Evolutionary conservation across 2,329 filamentous ascomycete species (phyloP), one percentile per base, ranked within the genome.

Genomic region (Capronia americana): DNA sequence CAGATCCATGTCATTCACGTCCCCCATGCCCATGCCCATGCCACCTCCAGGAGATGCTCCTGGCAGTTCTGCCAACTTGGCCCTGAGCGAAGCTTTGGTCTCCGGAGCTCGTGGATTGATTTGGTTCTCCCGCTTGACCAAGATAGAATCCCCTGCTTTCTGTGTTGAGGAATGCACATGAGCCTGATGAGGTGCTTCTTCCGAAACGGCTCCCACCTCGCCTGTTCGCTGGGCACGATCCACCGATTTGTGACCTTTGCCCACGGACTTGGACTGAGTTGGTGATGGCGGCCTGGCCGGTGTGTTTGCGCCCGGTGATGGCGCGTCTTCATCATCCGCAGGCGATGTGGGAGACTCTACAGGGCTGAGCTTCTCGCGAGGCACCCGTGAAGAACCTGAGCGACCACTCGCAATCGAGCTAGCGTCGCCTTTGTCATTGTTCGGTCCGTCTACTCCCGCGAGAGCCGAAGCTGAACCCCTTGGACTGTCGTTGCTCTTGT

Each of bases 151-250:
- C 58, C 92, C 92, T 0, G 93, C 92, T 70, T 90, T 87, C 73
- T 90, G 88, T 77, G 75, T 87, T 79, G 72, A 84, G 77, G 78
- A 84, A 82, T 76, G 87, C 77, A 77, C 81, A 61, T 80, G 81
- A 53, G 79, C 87, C 38, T 90, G 90, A 11, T 88, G 88, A 1
- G 92, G 93, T 30, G 93, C 94, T 66, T 90, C 90, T 75, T 98
- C 95, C 14, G 94, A 98, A 23, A 99, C 93, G 72, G 93, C 89
- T 74, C 96, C 95, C 50, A 99, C 93, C 78, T 99, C 95, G 63
- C 94, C 93, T 57, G 88, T 91, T 61, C 90, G 88, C 78, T 96
- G 91, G 51, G 93, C 93, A 55, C 90, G 90, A 75, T 86, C 86
- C 51, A 97, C 88, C 77, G 93, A 90, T 74, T 92, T 89, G 71